phyloP scores from a whole-genome alignment of 2,329 filamentous ascomycete species.

The Pseudogymnoascus sp. region DNA sequence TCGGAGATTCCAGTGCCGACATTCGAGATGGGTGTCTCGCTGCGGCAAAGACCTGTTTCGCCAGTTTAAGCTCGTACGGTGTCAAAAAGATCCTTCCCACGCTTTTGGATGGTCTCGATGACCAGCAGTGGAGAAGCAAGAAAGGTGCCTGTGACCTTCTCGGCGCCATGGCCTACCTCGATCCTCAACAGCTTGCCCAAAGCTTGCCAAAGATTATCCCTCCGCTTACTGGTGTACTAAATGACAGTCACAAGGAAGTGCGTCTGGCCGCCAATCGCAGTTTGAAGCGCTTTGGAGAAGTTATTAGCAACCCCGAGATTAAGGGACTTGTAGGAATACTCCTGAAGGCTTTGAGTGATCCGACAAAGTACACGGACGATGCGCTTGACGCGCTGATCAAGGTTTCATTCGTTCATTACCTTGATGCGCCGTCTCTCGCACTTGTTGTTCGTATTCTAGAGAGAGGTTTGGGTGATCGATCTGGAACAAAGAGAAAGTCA shows the following conservation, averaged over 20 bases:
- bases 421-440: slow-evolving; percentile 93
- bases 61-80: slow-evolving; percentile 86
- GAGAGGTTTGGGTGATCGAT: slow-evolving; percentile 82
- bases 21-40: slow-evolving; percentile 90
- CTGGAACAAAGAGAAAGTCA: slow-evolving; percentile 91
- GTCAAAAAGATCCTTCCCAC: slow-evolving; percentile 92
- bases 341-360: slow-evolving; percentile 92
- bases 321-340: slow-evolving; percentile 86
- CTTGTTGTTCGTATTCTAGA: slow-evolving; percentile 93
- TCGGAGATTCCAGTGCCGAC: slow-evolving; percentile 80
- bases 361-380: slow-evolving; percentile 93
- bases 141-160: slow-evolving; percentile 95
- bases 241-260: slow-evolving; percentile 98
- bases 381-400: slow-evolving; percentile 92
- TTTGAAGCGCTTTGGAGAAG: slow-evolving; percentile 94
- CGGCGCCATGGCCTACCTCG: slow-evolving; percentile 96
- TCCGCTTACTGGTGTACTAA: slow-evolving; percentile 84
- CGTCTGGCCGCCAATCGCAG: slow-evolving; percentile 86
- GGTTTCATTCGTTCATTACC: slow-evolving; percentile 95
- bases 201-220: slow-evolving; percentile 96
- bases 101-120: slow-evolving; percentile 83
- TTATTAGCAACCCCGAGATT: slow-evolving; percentile 96
- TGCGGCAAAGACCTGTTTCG: slow-evolving; percentile 89
- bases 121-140: slow-evolving; percentile 96
- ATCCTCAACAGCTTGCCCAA: slow-evolving; percentile 85